These are phyloP conservation scores for Penicillium fuscoglaucum DNA, from an alignment of 2,329 filamentous ascomycete species.

Conservation along the genomic window DNA sequence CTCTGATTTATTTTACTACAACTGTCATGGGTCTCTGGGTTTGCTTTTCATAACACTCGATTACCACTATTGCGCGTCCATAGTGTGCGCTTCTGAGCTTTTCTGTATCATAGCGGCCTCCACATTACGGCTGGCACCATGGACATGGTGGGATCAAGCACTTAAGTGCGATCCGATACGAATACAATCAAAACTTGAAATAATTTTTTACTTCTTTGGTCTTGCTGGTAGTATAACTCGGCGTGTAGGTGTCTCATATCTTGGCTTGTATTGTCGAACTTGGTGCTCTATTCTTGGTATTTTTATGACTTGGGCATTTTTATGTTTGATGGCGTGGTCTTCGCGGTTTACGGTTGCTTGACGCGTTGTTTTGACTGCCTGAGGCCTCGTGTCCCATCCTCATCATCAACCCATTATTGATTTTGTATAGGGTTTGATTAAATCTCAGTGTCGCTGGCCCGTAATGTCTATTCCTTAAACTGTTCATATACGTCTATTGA, in stretches of 20 bases:
- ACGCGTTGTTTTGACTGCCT: neutral
- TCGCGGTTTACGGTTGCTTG: neutral
- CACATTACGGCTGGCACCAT: constrained; percentile 39
- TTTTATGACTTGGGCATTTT: neutral
- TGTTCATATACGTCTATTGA: neutral
- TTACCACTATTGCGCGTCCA: constrained; percentile 42
- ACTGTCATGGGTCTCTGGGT: constrained; percentile 47
- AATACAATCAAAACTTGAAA: constrained; percentile 36
- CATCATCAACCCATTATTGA: neutral
- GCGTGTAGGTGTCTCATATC: neutral
- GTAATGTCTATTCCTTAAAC: neutral
- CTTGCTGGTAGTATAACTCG: neutral
- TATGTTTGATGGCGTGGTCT: neutral
- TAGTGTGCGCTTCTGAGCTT: constrained; percentile 41
- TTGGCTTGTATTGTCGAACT: neutral
- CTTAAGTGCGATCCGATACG: constrained; percentile 36
- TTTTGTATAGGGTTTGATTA: neutral
- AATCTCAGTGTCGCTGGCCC: neutral
- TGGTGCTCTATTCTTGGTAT: too few species aligned
- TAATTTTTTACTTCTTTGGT: neutral
- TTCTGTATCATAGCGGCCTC: constrained; percentile 48
- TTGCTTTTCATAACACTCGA: constrained; percentile 41
- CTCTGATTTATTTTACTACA: constrained; percentile 39
- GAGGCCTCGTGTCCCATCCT: neutral
- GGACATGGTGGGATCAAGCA: constrained; percentile 32